These are phyloP conservation scores for Sideroxylon spinosum DNA, from an alignment of 179 eudicot genomes.

Conservation along the genomic window DNA sequence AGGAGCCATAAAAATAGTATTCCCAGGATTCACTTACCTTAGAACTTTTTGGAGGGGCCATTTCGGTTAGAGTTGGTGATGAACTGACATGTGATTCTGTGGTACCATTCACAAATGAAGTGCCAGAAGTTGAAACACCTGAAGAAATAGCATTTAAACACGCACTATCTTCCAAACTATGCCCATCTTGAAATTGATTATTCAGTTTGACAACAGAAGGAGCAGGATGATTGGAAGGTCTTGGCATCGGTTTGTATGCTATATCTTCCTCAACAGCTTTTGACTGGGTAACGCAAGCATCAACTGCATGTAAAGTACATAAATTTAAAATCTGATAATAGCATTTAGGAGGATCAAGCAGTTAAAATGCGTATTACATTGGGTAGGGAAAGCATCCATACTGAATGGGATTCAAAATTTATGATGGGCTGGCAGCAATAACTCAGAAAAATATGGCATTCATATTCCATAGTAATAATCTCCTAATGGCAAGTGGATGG, in stretches of 20 bases:
- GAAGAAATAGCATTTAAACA: conserved; percentile 27
- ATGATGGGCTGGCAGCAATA: background rate
- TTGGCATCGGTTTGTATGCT: conserved; percentile 21
- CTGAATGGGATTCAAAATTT: conserved; percentile 3
- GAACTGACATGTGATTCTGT: conserved; percentile 31
- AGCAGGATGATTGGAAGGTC: conserved; percentile 25
- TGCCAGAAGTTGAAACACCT: conserved; percentile 28
- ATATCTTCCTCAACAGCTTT: conserved; percentile 26
- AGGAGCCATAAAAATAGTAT: background rate
- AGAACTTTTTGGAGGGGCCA: conserved; percentile 34
- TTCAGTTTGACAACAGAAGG: conserved; percentile 24
- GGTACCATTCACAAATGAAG: conserved; percentile 21
- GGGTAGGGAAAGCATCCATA: background rate
- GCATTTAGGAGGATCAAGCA: conserved; percentile 7
- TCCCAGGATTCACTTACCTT: conserved; percentile 45
- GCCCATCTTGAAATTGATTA: conserved; percentile 27
- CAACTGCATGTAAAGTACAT: conserved; percentile 28
- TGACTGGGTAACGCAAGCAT: conserved; percentile 28
- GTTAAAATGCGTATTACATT: background rate
- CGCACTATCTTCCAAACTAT: conserved; percentile 26
- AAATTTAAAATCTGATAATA: background rate
- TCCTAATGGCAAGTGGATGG: conserved; percentile 10
- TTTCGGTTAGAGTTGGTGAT: conserved; percentile 29
- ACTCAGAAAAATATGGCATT: background rate
- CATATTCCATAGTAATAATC: background rate